Conservation (phyloP, 108 stramenopile species). For the Nitzschia inconspicua region DNA sequence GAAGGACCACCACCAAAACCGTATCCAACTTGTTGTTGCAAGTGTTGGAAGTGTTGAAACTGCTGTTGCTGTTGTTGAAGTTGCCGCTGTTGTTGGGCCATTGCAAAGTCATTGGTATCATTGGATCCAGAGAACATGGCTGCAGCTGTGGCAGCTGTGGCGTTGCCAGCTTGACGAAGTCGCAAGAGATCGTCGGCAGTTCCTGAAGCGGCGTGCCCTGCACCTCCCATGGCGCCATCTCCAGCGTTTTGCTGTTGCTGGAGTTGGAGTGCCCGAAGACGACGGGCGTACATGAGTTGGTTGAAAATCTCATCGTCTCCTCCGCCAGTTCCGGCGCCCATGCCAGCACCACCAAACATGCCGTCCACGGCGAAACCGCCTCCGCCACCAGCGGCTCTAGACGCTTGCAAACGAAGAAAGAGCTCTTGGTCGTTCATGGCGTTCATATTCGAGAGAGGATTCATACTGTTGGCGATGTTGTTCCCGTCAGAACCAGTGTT, state of each 20-base stretch:
- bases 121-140: neutral
- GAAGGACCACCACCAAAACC: no score
- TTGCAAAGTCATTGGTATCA: no score
- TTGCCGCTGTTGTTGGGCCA: no score
- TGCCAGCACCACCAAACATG: no score
- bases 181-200: conserved; percentile 28
- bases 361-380: neutral
- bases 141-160: neutral
- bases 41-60: no score
- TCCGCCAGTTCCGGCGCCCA: conserved; percentile 15
- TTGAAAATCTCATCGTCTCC: conserved; percentile 29
- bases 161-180: conserved; percentile 21
- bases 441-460: no score
- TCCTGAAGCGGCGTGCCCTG: neutral
- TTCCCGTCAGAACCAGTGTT: neutral
- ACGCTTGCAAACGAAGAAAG: neutral
- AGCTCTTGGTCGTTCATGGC: conserved; percentile 7
- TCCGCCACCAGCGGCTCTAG: conserved; percentile 1
- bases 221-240: conserved; percentile 1
- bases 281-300: conserved; percentile 22
- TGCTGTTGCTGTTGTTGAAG: conserved; percentile 14
- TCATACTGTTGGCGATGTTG: neutral
- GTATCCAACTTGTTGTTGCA: no score
- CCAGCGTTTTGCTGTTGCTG: conserved; percentile 14
- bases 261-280: conserved; percentile 13